Base-by-base conservation (phyloP, 805 yeast genomes). In the Candida nitratophila region DNA sequence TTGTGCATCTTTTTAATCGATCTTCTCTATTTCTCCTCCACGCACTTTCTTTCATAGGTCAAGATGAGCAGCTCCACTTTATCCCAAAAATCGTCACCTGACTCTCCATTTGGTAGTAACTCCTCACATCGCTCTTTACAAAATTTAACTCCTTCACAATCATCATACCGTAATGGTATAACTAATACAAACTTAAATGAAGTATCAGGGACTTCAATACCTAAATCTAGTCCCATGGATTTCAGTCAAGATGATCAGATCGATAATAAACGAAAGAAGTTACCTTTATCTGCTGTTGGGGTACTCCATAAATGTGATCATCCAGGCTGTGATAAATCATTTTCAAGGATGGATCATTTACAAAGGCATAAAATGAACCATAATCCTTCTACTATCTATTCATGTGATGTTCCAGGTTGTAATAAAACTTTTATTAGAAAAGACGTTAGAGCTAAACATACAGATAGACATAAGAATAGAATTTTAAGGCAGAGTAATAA, bases 281-380 rank as follows among this genome's bases (percentile, higher is more conserved):
- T 11, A 26, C 4, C 12, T 29, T 29, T n/a, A 29, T 11, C 32
- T 12, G 15, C 32, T 2, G 53, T 55, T 21, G 42, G 53, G 15
- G 54, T 56, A 29, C 45, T 11, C 20, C 39, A 33, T 39, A 34
- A 34, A 37, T 75, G 79, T 52, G 68, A 68, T 30, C 53, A 56
- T 46, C 62, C 61, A 14, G 67, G 66, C 21, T 79, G 86, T 53
- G 66, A 64, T 19, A 79, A 78, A 54, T 63, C 70, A 3, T 79
- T 79, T 50, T 66, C 76, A 15, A 56, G 85, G 38, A 71, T 79
- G 1, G 86, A 79, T 54, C 85, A 79, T 56, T 57, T 79, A 11
- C 65, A 78, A 2, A 61, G 85, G 36, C 86, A 79, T 51, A 70
- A 71, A 51, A 61, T 71, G 30, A 77, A 75, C 54, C 86, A 79